These are phyloP conservation scores for Vickermania ingenoplastis DNA, from an alignment of 208 protist genomes.

Conservation along the genomic window DNA sequence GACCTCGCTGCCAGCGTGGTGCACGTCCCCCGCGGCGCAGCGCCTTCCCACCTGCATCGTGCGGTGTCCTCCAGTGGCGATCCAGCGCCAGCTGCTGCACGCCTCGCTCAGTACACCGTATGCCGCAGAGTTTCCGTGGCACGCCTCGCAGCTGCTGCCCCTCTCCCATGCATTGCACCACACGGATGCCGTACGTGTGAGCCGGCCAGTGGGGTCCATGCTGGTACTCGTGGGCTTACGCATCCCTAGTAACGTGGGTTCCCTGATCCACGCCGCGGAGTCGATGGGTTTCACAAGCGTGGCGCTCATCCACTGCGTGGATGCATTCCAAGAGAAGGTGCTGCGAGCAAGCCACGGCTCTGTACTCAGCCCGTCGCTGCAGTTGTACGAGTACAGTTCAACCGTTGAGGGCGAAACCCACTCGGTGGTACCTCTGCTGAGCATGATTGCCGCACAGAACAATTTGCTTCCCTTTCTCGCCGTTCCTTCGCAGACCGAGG, in stretches of 20 bases:
- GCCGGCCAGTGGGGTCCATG: slow-evolving; percentile 29
- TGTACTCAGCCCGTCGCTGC: slow-evolving; percentile 38
- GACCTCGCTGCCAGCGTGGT: slow-evolving; percentile 41
- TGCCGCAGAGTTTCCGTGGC: slow-evolving; percentile 68
- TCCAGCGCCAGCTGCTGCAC: slow-evolving; percentile 60
- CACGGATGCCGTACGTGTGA: background rate
- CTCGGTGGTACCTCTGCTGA: slow-evolving; percentile 38
- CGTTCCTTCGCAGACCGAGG: slow-evolving; percentile 61
- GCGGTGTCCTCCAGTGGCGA: slow-evolving; percentile 51
- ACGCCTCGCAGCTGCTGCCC: background rate
- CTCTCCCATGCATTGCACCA: background rate
- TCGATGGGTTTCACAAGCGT: slow-evolving; percentile 68
- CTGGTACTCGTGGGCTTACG: slow-evolving; percentile 67
- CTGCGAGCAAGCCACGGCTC: slow-evolving; percentile 75
- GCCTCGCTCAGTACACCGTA: slow-evolving; percentile 70
- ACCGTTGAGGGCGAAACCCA: slow-evolving; percentile 2
- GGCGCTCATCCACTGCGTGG: slow-evolving; percentile 59
- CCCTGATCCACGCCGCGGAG: slow-evolving; percentile 58
- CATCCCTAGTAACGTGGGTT: slow-evolving; percentile 78
- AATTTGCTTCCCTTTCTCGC: slow-evolving; percentile 58
- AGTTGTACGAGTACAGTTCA: slow-evolving; percentile 32
- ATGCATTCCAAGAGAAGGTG: slow-evolving; percentile 74
- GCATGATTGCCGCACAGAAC: slow-evolving; percentile 44
- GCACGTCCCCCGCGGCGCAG: slow-evolving; percentile 29
- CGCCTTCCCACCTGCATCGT: slow-evolving; percentile 61